Conservation (phyloP, 139 green algal genomes). For the Chlamydomonas sphaeroides region DNA sequence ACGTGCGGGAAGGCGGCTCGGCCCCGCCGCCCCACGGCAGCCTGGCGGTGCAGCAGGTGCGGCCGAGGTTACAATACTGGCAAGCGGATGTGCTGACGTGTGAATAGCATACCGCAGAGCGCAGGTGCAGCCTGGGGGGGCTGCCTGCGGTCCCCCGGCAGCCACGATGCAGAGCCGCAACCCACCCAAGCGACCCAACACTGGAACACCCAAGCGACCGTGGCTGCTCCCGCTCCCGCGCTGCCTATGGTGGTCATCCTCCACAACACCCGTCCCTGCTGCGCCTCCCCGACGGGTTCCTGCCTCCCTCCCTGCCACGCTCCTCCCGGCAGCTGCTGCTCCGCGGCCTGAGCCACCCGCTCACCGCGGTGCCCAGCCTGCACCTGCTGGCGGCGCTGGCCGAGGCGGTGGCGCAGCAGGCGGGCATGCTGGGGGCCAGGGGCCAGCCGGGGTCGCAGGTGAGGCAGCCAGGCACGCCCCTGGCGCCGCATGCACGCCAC, state of each 20-base stretch:
- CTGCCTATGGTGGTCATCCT: background rate
- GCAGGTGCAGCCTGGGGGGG: too few species aligned
- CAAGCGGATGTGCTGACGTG: too few species aligned
- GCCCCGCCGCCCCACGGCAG: slow-evolving; percentile 6
- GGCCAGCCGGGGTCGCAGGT: background rate
- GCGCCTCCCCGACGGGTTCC: background rate
- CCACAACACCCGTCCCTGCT: background rate
- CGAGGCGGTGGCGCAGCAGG: slow-evolving; percentile 41
- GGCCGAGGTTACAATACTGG: background rate
- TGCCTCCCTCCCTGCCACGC: slow-evolving; percentile 43
- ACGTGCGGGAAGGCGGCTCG: slow-evolving; percentile 32
- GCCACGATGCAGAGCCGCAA: background rate
- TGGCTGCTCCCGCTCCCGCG: too few species aligned
- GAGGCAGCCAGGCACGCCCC: too few species aligned
- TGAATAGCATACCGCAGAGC: too few species aligned
- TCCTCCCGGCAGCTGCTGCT: slow-evolving; percentile 85
- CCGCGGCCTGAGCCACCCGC: slow-evolving; percentile 78
- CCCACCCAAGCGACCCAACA: background rate
- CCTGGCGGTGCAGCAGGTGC: slow-evolving; percentile 33
- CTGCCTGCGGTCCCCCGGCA: background rate
- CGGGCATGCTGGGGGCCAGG: slow-evolving; percentile 12
- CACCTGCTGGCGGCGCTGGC: slow-evolving; percentile 58
- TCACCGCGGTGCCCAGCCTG: slow-evolving; percentile 70
- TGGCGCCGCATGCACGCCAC: too few species aligned
- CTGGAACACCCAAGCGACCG: too few species aligned